phyloP scores from a whole-genome alignment of 768 basidiomycete genomes.

The Myochromella boudieri region DNA sequence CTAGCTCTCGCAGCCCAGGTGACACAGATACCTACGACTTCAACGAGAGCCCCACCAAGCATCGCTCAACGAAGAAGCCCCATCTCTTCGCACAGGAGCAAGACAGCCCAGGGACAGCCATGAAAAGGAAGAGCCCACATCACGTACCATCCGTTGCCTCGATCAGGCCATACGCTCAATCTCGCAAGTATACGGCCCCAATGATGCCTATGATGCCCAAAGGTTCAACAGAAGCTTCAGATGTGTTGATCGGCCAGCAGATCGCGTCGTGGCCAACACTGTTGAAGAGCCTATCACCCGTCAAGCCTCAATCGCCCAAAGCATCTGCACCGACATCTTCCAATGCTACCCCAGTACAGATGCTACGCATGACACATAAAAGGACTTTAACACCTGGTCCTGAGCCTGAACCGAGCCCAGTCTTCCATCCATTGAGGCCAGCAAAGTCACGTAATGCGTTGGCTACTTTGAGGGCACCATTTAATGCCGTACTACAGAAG shows the following conservation, averaged over 20 bases:
- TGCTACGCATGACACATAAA: slow-evolving; percentile 44
- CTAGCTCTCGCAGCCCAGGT: slow-evolving; percentile 27
- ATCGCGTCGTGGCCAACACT: slow-evolving; percentile 65
- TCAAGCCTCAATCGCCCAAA: slow-evolving; percentile 28
- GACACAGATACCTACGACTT: slow-evolving; percentile 12
- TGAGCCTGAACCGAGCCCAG: slow-evolving; percentile 53
- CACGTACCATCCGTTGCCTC: slow-evolving; percentile 43
- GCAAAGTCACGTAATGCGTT: slow-evolving; percentile 31
- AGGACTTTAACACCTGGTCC: slow-evolving; percentile 59
- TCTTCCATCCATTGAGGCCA: slow-evolving; percentile 60
- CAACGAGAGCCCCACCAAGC: slow-evolving; percentile 16
- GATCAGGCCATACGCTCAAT: slow-evolving; percentile 48
- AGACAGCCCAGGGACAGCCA: slow-evolving; percentile 9
- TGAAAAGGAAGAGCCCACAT: slow-evolving; percentile 23
- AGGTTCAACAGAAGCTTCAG: neutral
- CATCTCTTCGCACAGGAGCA: neutral
- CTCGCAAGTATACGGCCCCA: slow-evolving; percentile 16
- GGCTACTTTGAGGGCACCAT: slow-evolving; percentile 16
- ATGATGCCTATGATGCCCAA: neutral
- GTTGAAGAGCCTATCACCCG: slow-evolving; percentile 25
- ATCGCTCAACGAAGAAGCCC: slow-evolving; percentile 30
- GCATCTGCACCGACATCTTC: slow-evolving; percentile 11
- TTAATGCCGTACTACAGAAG: slow-evolving; percentile 20
- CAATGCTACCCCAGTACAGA: slow-evolving; percentile 11
- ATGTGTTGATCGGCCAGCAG: slow-evolving; percentile 51